phyloP scores from a whole-genome alignment of 345 rosid species.

The Salix viminalis region DNA sequence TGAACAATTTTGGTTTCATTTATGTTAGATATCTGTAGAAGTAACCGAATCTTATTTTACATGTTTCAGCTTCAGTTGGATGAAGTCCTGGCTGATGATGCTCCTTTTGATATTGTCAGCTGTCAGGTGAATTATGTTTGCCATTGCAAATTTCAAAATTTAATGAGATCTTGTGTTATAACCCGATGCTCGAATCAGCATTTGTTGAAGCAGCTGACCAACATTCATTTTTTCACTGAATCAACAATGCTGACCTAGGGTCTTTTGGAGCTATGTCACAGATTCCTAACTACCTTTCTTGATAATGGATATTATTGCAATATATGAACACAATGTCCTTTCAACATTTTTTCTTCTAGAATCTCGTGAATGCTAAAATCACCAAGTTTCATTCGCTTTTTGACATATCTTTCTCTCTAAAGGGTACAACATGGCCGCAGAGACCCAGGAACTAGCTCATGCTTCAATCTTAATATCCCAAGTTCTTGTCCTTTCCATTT shows the following conservation, averaged over 20 bases:
- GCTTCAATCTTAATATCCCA: neutral
- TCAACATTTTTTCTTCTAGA: neutral
- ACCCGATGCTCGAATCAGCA: neutral
- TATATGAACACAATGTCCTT: neutral
- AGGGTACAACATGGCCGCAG: neutral
- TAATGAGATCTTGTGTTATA: neutral
- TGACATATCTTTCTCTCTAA: neutral
- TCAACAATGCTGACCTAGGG: neutral
- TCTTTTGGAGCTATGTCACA: neutral
- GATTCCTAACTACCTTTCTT: neutral
- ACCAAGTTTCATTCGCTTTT: neutral
- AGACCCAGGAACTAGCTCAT: neutral
- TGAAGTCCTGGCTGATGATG: slow-evolving; percentile 84
- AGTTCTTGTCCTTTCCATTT: neutral
- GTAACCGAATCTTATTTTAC: neutral
- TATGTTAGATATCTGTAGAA: neutral
- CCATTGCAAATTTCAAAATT: neutral
- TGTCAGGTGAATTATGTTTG: slow-evolving; percentile 64
- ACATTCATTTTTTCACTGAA: neutral
- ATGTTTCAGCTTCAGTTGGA: slow-evolving; percentile 71
- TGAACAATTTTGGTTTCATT: neutral
- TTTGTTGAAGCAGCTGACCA: neutral
- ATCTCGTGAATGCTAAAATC: neutral
- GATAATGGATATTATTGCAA: neutral
- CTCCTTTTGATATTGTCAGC: slow-evolving; percentile 92